Base-by-base conservation (phyloP, 2,329 filamentous ascomycete species). In the Monilinia fructicola region DNA sequence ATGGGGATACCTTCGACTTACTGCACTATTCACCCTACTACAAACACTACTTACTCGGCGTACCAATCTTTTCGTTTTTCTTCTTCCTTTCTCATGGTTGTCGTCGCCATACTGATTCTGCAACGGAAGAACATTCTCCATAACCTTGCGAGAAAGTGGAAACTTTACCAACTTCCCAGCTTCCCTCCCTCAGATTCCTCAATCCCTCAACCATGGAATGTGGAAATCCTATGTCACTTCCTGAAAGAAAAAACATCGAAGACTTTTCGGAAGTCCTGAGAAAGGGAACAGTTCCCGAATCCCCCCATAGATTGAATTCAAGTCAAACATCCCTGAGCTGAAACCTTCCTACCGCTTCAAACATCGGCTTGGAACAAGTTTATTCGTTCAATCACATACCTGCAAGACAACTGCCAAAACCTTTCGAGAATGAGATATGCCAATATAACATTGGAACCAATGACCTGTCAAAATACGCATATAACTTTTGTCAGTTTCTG, bases 191-290 rank as follows among this genome's bases (percentile, higher is more conserved):
- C 54, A 4, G 10, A 59, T 48, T 35, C 21, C 42, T 59, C 26
- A n/a, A n/a, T 59, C 56, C 56, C 56, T 48, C 7, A 23, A 59
- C 56, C 56, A 35, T 48, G 42, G 42, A 59, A 59, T 59, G 56
- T 59, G 56, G 42, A 59, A 35, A 31, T 18, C 28, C 11, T n/a
- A 59, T 59, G 56, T 35, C 56, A 23, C 23, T 38, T n/a, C n/a
- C 18, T 12, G n/a, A 3, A 10, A 16, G n/a, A 26, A 59, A 54
- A 11, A 11, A 28, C 1, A 35, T 31, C 28, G 52, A 31, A 42
- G 16, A 44, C 23, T 58, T 14, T 16, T 44, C 38, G 40, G 16
- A 1, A 1, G 28, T 28, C 18, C 55, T 31, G 11, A 5, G 9
- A 54, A 54, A 35, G 50, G 14, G 11, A n/a, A 59, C 11, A 35